Conservation (phyloP, 2,329 filamentous ascomycete species). For the Cladosporium sp. region DNA sequence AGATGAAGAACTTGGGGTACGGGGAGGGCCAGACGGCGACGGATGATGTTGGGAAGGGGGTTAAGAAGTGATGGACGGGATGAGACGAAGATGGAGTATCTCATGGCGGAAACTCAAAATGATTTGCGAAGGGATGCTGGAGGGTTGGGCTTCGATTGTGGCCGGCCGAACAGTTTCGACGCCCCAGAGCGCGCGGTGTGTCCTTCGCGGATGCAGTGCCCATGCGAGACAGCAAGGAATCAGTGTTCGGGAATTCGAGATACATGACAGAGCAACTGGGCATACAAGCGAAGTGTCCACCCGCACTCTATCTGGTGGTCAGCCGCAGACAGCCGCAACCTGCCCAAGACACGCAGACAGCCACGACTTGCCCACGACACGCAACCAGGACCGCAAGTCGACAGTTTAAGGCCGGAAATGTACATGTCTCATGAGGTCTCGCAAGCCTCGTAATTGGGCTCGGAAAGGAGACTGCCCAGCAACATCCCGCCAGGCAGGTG, state of each 20-base stretch:
- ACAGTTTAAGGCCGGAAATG: neutral
- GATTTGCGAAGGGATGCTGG: neutral
- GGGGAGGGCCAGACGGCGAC: slow-evolving; percentile 46
- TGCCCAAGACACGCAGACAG: too few species aligned
- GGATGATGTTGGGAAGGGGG: slow-evolving; percentile 1
- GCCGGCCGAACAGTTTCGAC: too few species aligned
- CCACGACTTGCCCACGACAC: neutral
- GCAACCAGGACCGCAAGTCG: neutral
- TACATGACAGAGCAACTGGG: too few species aligned
- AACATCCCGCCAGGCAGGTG: neutral
- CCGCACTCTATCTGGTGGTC: too few species aligned
- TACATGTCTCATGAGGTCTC: too few species aligned
- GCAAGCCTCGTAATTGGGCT: too few species aligned
- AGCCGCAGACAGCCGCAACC: too few species aligned
- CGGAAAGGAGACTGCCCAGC: neutral
- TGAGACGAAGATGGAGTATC: neutral
- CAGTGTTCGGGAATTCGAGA: neutral
- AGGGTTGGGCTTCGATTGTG: neutral
- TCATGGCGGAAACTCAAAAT: too few species aligned
- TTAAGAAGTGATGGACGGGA: neutral
- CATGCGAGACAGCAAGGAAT: neutral
- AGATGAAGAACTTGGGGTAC: slow-evolving; percentile 92
- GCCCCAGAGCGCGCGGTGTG: neutral
- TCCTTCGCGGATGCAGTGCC: neutral
- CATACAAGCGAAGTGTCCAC: too few species aligned